Base-by-base conservation (phyloP, 345 rosid species). In the Melaleuca alternifolia region DNA sequence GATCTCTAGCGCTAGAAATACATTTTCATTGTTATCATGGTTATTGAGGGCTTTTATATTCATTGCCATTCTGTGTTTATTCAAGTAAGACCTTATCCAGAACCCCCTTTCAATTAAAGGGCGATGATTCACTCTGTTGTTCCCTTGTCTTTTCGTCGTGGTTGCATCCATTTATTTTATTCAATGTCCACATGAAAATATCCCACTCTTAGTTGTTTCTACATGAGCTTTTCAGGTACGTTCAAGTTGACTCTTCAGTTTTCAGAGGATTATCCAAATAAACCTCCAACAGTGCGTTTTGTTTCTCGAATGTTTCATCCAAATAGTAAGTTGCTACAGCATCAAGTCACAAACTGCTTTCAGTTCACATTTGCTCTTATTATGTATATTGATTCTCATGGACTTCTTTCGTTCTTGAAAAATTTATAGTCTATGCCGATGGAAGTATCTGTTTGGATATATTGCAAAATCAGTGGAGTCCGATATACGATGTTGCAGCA, bases 391-490 rank as follows among this genome's bases (percentile, higher is more conserved):
- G 57, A 20, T 84, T 57, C 50, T 76, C 20, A 50, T 50, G n/a
- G n/a, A 41, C 41, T 24, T 83, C 6, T 83, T 50, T 83, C 59
- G 18, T 33, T 28, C 26, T 33, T 85, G 83, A 84, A 50, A 50
- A 83, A 28, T 88, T 28, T 83, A 48, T 92, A 97, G 99, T 97
- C 76, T 97, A 96, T 90, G 99, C 99, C 6, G 99, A 96, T 90
- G 99, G 99, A 86, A 97, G 99, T 87, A 96, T 97, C 83, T 97
- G 99, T 89, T 92, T 97, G 91, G 99, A 97, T 89, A 97, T 95
- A 89, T 89, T 96, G 77, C 99, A 97, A 93, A 96, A 97, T 90
- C 99, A 95, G 84, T 97, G 99, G 98, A 96, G 98, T 92, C 99
- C 99, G 11, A 97, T 97, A 79, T 95, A 95, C 90, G 99, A 97